phyloP scores from a whole-genome alignment of 768 basidiomycete genomes.

The Boletus barrowsii region DNA sequence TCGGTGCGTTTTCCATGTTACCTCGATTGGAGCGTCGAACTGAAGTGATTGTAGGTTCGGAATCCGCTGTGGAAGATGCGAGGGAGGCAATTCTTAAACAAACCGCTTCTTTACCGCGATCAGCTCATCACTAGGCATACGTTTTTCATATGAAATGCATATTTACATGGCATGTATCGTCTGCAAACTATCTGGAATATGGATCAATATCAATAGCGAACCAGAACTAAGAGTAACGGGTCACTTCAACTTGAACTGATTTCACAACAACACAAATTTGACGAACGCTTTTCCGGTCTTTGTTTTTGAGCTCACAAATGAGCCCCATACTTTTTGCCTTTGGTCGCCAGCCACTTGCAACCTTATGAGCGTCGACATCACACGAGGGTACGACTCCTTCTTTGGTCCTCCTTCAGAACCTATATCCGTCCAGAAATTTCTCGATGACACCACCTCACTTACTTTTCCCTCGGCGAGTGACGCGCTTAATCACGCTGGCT shows the following conservation, averaged over 20 bases:
- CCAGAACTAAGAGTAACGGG: too few species aligned
- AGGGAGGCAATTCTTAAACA: slow-evolving; percentile 74
- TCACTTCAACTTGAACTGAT: too few species aligned
- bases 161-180: slow-evolving; percentile 28
- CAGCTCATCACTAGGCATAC: slow-evolving; percentile 19
- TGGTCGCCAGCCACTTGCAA: neutral
- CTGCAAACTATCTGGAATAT: slow-evolving; percentile 25
- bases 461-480: slow-evolving; percentile 7
- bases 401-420: slow-evolving; percentile 64
- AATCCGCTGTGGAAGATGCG: slow-evolving; percentile 64
- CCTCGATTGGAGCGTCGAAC: neutral
- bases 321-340: neutral
- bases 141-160: slow-evolving; percentile 8
- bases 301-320: neutral
- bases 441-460: slow-evolving; percentile 31
- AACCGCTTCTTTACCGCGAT: slow-evolving; percentile 32
- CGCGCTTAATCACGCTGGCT: slow-evolving; percentile 15
- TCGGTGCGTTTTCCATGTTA: slow-evolving; percentile 47
- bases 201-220: slow-evolving; percentile 1
- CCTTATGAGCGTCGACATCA: slow-evolving; percentile 23
- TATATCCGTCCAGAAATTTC: slow-evolving; percentile 47
- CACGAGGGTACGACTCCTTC: slow-evolving; percentile 43
- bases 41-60: slow-evolving; percentile 49
- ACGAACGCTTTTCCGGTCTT: neutral
- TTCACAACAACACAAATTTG: neutral